phyloP scores from a whole-genome alignment of 2,329 filamentous ascomycete species.

The Endoconidiophora laricicola region DNA sequence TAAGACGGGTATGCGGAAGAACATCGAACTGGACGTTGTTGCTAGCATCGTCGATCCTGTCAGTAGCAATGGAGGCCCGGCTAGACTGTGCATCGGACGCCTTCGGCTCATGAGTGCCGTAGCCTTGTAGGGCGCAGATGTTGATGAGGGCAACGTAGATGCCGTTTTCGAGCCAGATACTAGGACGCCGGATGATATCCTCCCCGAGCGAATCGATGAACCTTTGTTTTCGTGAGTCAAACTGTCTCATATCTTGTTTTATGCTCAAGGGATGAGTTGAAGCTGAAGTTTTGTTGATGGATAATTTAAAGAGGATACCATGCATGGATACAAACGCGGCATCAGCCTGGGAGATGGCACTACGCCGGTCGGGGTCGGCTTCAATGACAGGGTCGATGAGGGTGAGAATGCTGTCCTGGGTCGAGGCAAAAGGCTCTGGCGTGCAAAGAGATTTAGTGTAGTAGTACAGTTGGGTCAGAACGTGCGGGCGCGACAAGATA shows the following conservation, averaged over 20 bases:
- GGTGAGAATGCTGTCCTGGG: slow-evolving; percentile 52
- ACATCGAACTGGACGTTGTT: background rate
- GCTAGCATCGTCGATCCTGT: no score
- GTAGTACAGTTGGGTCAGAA: slow-evolving; percentile 53
- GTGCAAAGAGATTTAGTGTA: slow-evolving; percentile 58
- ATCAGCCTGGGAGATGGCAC: slow-evolving; percentile 29
- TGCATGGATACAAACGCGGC: slow-evolving; percentile 46
- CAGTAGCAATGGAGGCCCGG: no score
- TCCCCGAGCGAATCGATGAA: slow-evolving; percentile 39
- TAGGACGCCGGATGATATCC: slow-evolving; percentile 35
- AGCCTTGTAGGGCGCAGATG: slow-evolving; percentile 34
- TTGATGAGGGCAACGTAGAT: slow-evolving; percentile 41
- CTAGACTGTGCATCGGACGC: no score
- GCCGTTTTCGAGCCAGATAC: slow-evolving; percentile 35
- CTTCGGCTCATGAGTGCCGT: slow-evolving; percentile 22
- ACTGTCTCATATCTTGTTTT: background rate
- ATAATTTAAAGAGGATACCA: slow-evolving; percentile 44
- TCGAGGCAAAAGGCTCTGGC: slow-evolving; percentile 47
- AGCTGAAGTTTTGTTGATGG: slow-evolving; percentile 17
- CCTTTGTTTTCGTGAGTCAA: slow-evolving; percentile 15
- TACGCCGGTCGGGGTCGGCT: slow-evolving; percentile 19
- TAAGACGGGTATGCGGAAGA: background rate
- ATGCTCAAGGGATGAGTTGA: background rate
- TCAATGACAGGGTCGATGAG: slow-evolving; percentile 45
- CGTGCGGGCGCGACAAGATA: slow-evolving; percentile 54